Evolutionary conservation across 2,329 filamentous ascomycete species (phyloP).

Genomic region (Aspergillus fischeri): DNA sequence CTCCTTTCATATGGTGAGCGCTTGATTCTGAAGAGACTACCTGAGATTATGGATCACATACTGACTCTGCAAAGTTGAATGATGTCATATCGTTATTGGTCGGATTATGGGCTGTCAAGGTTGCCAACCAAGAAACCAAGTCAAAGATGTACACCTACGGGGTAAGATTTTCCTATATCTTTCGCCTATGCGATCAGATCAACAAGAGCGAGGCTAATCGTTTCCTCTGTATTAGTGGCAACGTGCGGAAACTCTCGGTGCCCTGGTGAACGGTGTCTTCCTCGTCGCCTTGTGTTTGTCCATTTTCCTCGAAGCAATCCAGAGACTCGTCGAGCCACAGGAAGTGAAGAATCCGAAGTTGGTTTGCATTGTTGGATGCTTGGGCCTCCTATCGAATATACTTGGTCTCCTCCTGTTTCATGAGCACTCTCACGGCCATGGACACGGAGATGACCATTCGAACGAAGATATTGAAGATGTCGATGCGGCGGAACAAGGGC

Average conservation of each 20-base stretch:
- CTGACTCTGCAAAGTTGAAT: conserved; percentile 64
- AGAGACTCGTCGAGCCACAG: conserved; percentile 86
- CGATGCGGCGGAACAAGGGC: conserved; percentile 36
- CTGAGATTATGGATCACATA: not conserved
- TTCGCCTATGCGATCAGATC: not conserved
- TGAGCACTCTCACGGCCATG: conserved; percentile 83
- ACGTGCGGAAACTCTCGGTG: conserved; percentile 92
- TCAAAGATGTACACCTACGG: conserved; percentile 95
- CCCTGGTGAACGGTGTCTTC: conserved; percentile 96
- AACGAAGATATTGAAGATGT: conserved; percentile 49
- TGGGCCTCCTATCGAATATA: conserved; percentile 83
- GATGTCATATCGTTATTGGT: conserved; percentile 93
- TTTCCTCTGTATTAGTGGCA: conserved; percentile 63
- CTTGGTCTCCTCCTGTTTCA: conserved; percentile 87
- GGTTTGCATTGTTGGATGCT: conserved; percentile 82
- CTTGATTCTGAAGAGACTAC: not conserved
- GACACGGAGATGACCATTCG: conserved; percentile 51
- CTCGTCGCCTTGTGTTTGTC: conserved; percentile 93
- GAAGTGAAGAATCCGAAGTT: conserved; percentile 79
- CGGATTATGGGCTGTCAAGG: conserved; percentile 90
- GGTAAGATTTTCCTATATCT: conserved; percentile 48
- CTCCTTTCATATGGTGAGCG: conserved; percentile 90
- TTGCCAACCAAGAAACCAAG: conserved; percentile 71
- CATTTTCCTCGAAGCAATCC: conserved; percentile 92
- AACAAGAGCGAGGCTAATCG: conserved; percentile 4